phyloP scores from a whole-genome alignment of 78 protist genomes.

The Isochrysis galbana region DNA sequence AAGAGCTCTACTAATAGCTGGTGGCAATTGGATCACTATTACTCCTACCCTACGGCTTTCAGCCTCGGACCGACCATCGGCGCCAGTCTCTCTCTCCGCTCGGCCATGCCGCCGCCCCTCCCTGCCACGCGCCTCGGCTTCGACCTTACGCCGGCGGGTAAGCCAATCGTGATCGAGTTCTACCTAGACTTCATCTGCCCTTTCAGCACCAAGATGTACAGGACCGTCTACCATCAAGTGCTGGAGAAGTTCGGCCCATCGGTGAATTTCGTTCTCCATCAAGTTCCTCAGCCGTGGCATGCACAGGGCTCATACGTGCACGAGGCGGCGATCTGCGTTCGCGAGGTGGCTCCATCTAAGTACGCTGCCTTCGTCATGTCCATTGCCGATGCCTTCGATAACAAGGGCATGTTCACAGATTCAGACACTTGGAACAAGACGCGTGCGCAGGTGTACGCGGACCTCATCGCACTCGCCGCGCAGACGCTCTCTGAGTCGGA shows the following conservation, averaged over 20 bases:
- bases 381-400: not conserved
- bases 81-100: too few relatives aligned
- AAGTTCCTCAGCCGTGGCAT: conserved; percentile 51
- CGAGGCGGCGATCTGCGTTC: conserved; percentile 13
- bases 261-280: not conserved
- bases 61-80: too few relatives aligned
- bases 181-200: conserved; percentile 35
- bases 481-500: not conserved
- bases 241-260: not conserved
- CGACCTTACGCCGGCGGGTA: not conserved
- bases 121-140: not conserved
- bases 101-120: not conserved
- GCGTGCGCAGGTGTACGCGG: not conserved
- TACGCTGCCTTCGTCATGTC: not conserved
- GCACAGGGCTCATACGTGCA: conserved; percentile 14
- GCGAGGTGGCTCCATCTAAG: not conserved
- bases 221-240: not conserved
- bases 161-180: not conserved
- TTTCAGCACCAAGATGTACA: not conserved
- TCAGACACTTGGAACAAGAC: not conserved
- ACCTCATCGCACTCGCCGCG: not conserved
- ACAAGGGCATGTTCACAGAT: not conserved
- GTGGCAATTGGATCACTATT: too few relatives aligned
- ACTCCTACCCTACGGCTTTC: too few relatives aligned
- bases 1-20: too few relatives aligned